Evolutionary conservation across 2,329 filamentous ascomycete species (phyloP).

Genomic region (Trichoderma simmonsii): DNA sequence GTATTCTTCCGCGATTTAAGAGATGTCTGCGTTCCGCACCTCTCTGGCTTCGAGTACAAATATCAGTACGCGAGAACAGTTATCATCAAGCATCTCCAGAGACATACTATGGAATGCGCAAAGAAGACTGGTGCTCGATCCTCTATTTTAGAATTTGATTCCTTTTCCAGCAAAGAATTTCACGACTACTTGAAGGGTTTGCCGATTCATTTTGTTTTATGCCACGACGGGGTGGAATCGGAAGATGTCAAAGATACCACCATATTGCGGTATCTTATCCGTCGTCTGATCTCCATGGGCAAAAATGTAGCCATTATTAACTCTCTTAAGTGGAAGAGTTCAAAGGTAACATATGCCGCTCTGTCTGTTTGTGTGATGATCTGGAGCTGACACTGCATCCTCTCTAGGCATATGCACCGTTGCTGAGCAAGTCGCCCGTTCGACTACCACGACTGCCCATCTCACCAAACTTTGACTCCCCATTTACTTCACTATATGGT

Average conservation of each 20-base stretch:
- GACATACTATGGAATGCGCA: neutral
- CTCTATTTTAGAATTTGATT: slow-evolving; percentile 43
- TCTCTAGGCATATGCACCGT: slow-evolving; percentile 13
- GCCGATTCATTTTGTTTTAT: slow-evolving; percentile 65
- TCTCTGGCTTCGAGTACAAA: slow-evolving; percentile 35
- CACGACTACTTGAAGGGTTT: slow-evolving; percentile 50
- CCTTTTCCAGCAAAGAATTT: slow-evolving; percentile 49
- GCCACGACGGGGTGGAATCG: slow-evolving; percentile 57
- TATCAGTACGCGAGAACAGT: slow-evolving; percentile 61
- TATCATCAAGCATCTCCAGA: slow-evolving; percentile 60
- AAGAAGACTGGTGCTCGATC: slow-evolving; percentile 24
- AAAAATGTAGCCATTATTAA: slow-evolving; percentile 17
- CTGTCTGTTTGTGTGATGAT: neutral
- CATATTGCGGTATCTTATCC: slow-evolving; percentile 43
- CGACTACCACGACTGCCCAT: neutral
- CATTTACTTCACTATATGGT: neutral
- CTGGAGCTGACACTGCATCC: neutral
- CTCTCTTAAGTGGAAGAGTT: slow-evolving; percentile 14
- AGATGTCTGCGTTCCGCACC: slow-evolving; percentile 52
- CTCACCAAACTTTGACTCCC: neutral
- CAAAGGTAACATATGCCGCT: neutral
- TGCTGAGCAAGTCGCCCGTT: slow-evolving; percentile 1
- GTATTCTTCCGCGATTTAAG: slow-evolving; percentile 62
- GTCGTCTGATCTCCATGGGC: slow-evolving; percentile 51
- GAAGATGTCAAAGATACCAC: slow-evolving; percentile 20